Evolutionary conservation across 106 monocot genomes (phyloP).

Genomic region (Dendrobium officinale): DNA sequence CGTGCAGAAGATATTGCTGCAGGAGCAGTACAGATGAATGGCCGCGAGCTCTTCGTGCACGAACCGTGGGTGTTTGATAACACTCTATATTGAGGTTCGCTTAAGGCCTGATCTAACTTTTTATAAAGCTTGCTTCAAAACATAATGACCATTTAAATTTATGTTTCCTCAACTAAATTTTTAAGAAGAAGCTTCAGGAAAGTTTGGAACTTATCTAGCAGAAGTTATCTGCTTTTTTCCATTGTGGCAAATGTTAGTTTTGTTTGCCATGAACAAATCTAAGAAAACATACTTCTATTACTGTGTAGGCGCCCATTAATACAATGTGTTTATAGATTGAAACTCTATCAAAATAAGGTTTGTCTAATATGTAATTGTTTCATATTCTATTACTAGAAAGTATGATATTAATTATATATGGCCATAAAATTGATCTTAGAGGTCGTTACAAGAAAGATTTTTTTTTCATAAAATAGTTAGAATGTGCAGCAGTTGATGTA

Average conservation of each 20-base stretch:
- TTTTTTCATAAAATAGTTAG: no score
- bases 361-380: no score
- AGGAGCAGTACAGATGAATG: slow-evolving; percentile 73
- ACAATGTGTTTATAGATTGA: neutral
- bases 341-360: no score
- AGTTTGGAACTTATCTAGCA: no score
- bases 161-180: neutral
- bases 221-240: neutral
- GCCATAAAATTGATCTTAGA: no score
- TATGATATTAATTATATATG: no score
- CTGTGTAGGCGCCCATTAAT: neutral
- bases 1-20: slow-evolving; percentile 69
- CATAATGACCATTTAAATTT: no score
- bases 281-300: neutral
- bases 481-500: no score
- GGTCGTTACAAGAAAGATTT: no score
- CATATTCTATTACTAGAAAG: no score
- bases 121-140: no score
- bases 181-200: neutral
- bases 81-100: slow-evolving; percentile 34
- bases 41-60: slow-evolving; percentile 77
- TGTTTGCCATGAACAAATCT: neutral
- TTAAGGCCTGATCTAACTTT: neutral
- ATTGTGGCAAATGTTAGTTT: neutral
- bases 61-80: slow-evolving; percentile 95